Percentiles rank a stretch among this genome's conserved stretches.
Evolutionary conservation across 2,329 filamentous ascomycete species (phyloP).

Genomic region (Akanthomyces muscarius): DNA sequence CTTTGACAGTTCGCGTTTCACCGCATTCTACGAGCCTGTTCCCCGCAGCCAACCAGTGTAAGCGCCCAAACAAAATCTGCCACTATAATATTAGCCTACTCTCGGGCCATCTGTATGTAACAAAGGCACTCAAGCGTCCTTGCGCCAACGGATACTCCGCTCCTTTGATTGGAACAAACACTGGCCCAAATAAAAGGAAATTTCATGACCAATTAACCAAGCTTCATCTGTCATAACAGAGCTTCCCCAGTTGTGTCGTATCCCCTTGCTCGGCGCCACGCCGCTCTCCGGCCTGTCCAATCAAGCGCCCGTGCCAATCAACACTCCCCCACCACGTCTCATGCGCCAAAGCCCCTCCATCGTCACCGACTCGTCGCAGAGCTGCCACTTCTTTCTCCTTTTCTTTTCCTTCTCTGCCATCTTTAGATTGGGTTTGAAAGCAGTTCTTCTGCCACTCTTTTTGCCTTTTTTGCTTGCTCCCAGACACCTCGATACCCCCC

Average conservation of each 20-base stretch:
- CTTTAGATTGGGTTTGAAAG: background rate
- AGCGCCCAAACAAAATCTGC: background rate
- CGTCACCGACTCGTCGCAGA: conserved; percentile 29
- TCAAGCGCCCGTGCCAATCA: conserved; percentile 9
- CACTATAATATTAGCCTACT: background rate
- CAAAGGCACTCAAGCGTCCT: background rate
- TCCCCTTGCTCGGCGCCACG: background rate
- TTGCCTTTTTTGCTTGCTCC: background rate
- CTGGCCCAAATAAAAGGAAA: background rate
- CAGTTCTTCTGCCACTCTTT: background rate
- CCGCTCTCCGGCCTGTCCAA: conserved; percentile 6
- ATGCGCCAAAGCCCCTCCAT: conserved; percentile 29
- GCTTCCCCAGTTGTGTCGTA: background rate
- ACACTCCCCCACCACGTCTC: conserved; percentile 14
- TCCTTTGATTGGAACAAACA: background rate
- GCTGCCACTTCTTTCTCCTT: conserved; percentile 19
- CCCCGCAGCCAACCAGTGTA: background rate
- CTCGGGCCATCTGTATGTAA: background rate
- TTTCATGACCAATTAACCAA: background rate
- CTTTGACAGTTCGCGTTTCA: background rate
- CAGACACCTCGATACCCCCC: conserved; percentile 25
- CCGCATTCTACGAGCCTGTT: background rate
- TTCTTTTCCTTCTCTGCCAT: background rate
- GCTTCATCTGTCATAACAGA: background rate
- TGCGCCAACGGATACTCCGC: background rate